phyloP scores from a whole-genome alignment of 192 early-diverging fungal species.

The Tieghemiomyces parasiticus region DNA sequence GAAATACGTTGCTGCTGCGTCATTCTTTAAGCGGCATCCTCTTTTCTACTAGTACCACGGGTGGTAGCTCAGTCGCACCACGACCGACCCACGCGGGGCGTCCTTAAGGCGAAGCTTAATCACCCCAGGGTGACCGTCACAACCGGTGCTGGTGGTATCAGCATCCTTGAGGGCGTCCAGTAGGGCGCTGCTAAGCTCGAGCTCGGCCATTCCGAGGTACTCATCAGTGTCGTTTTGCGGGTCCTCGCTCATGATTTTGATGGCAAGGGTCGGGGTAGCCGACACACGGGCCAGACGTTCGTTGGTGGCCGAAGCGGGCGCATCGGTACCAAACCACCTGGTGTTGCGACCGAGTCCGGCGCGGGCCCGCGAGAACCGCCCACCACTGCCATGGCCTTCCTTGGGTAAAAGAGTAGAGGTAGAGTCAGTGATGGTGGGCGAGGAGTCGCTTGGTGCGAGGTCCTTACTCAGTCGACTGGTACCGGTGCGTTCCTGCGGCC shows the following conservation, averaged over 20 bases:
- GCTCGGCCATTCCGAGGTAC: constrained; percentile 3
- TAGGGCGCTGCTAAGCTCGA: constrained; percentile 6
- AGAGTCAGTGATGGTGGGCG: not conserved
- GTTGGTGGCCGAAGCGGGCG: not conserved
- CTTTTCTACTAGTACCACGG: constrained; percentile 11
- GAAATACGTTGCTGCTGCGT: too few relatives aligned
- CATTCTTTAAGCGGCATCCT: too few relatives aligned
- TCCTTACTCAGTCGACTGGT: not conserved
- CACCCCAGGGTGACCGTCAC: not conserved
- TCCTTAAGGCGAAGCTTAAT: constrained; percentile 6
- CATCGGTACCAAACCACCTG: not conserved
- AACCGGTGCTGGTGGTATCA: not conserved
- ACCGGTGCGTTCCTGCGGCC: not conserved
- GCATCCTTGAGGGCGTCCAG: constrained; percentile 6
- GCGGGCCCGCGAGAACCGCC: not conserved
- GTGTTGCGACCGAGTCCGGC: too few relatives aligned
- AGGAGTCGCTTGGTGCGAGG: not conserved
- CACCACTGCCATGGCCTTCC: not conserved
- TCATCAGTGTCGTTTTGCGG: constrained; percentile 4
- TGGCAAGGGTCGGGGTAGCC: not conserved
- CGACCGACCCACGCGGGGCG: not conserved
- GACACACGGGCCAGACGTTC: not conserved
- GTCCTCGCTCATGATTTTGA: constrained; percentile 9
- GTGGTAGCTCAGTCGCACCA: constrained; percentile 1
- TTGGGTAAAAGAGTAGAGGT: not conserved